Base-by-base conservation (phyloP, 1,139 yeast species). In the Scheffersomyces quercinus region DNA sequence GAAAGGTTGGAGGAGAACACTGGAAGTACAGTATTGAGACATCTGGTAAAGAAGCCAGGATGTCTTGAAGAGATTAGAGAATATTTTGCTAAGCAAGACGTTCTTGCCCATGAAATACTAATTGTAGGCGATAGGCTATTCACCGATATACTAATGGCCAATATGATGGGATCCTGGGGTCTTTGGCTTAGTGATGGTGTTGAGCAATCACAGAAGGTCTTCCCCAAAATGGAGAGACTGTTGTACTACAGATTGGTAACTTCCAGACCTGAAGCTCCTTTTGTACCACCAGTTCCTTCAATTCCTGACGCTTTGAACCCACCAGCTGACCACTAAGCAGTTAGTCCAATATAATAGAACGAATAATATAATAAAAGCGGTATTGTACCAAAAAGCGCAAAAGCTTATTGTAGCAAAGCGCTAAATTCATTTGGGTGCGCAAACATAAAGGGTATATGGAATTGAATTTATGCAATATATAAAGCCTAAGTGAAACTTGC, bases 141-240 rank as follows among this genome's bases (percentile, higher is more conserved):
- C 65, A 93, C 99, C 0, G 99, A 93, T 62, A 79, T 93, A 47
- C 68, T 91, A 42, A 88, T 93, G 97, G 97, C 97, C 14, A 91
- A 91, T 55, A 75, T 84, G 75, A 89, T 91, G 96, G 96, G 96
- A 0, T 76, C 96, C 0, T 80, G 82, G 67, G 88, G 95, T 0
- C 75, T 89, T 5, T 93, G 98, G 97, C 60, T 93, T 1, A 70
- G 76, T 44, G 82, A 82, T 40, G 97, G 97, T 3, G 96, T 90
- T 1, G 72, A 74, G 41, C 70, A 75, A 38, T 76, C 85, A 2
- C 63, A 70, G 29, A 74, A 78, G 44, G 38, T 73, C 11, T 74
- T 82, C 36, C 83, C 85, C 26, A 65, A 63, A 29, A 43, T 79
- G n/a, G 88, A 83, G 56, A 63, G 88, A 44, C 62, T 55, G 33